A percentile compares a stretch with the other conserved stretches of the same genome.
These are phyloP conservation scores for Thozetella sp. DNA, from an alignment of 495 filamentous ascomycete genomes.

Conservation along the genomic window DNA sequence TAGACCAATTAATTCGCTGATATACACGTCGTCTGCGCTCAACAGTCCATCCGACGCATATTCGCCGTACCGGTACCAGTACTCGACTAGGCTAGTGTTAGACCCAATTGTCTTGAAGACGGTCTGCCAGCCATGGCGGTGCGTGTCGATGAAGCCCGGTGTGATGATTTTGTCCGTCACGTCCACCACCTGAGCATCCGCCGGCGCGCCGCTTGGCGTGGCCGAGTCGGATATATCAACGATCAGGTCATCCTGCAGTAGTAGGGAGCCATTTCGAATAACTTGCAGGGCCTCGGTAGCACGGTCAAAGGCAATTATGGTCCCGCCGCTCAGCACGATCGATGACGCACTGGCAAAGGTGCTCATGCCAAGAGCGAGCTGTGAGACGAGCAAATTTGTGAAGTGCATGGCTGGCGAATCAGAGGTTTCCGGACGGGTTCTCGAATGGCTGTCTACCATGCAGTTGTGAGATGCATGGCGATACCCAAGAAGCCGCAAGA, in stretches of 20 bases:
- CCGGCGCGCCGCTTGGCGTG: background rate
- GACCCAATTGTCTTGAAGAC: slow-evolving; percentile 35
- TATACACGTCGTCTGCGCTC: slow-evolving; percentile 35
- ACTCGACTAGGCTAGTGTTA: slow-evolving; percentile 31
- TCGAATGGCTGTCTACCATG: no score
- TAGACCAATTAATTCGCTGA: slow-evolving; percentile 39
- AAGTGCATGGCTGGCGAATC: no score
- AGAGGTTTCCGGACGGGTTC: no score
- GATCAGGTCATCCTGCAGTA: slow-evolving; percentile 41
- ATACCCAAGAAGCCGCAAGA: no score
- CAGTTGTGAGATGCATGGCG: no score
- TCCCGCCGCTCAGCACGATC: slow-evolving; percentile 37
- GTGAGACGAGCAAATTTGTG: no score
- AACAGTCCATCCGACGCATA: slow-evolving; percentile 13
- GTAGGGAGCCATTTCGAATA: slow-evolving; percentile 36
- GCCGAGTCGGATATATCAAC: slow-evolving; percentile 18
- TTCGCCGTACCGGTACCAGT: slow-evolving; percentile 24
- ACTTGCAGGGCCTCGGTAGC: slow-evolving; percentile 30
- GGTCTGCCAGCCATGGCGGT: slow-evolving; percentile 55
- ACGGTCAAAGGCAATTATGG: slow-evolving; percentile 41
- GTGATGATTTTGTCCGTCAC: slow-evolving; percentile 46
- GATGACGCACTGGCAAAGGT: slow-evolving; percentile 16
- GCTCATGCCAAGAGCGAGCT: background rate
- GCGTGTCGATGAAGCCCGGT: slow-evolving; percentile 56
- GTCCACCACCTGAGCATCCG: slow-evolving; percentile 36